These are phyloP conservation scores for Cytospora piceae DNA, from an alignment of 2,329 filamentous ascomycete genomes.

Conservation along the genomic window DNA sequence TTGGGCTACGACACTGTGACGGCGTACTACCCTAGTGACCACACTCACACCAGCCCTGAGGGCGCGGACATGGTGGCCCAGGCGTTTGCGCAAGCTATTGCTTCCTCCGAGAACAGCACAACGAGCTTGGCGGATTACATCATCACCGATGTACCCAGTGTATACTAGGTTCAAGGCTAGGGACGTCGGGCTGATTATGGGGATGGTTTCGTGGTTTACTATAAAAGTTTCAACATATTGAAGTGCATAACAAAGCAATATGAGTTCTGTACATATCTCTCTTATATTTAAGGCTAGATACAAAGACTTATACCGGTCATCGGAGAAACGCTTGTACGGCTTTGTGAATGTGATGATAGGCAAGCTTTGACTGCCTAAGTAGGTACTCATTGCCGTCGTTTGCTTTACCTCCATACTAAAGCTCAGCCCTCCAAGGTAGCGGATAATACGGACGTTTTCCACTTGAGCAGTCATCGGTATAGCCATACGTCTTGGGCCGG, in stretches of 20 bases:
- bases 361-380: too few relatives aligned
- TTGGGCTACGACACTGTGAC: conserved; percentile 53
- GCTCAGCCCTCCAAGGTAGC: too few relatives aligned
- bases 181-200: not conserved
- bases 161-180: conserved; percentile 30
- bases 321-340: too few relatives aligned
- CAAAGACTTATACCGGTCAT: too few relatives aligned
- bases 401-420: not conserved
- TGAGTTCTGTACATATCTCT: too few relatives aligned
- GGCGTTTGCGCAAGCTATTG: conserved; percentile 59
- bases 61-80: conserved; percentile 58
- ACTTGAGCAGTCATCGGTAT: too few relatives aligned
- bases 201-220: not conserved
- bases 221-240: not conserved
- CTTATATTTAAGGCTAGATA: not conserved
- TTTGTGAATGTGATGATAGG: too few relatives aligned
- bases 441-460: too few relatives aligned
- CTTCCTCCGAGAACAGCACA: conserved; percentile 35
- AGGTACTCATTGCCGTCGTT: too few relatives aligned
- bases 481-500: not conserved
- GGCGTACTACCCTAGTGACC: conserved; percentile 57
- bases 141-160: conserved; percentile 32
- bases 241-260: not conserved
- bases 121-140: conserved; percentile 36
- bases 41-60: conserved; percentile 61